Evolutionary conservation across 2,329 filamentous ascomycete species (phyloP), one percentile per base, ranked within the genome.

Genomic region (Alternaria incomplexa): DNA sequence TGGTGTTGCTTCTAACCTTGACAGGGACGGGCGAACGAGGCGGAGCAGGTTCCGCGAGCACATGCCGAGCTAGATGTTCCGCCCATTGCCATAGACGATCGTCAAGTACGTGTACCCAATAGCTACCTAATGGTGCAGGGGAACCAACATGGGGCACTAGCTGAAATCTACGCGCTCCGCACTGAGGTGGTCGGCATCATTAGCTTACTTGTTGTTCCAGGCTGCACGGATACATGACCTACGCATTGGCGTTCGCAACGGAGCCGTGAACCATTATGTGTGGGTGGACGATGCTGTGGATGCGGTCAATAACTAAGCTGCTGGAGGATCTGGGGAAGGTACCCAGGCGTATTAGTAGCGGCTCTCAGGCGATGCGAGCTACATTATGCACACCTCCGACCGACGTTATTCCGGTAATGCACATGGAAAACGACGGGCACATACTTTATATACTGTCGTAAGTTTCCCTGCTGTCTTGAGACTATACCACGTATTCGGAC

Each of bases 351-450:
- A 28, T 30, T 40, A 43, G 44, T 23, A n/a, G 51, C 44, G 58
- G 57, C 51, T 17, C 51, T 44, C 28, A 44, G 17, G 36, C 51
- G 12, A 40, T 47, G 55, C 59, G 48, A 61, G 47, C 22, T 54
- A 46, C 54, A 45, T 43, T 20, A 26, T 52, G 36, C 43, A 22
- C 28, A 54, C 28, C 22, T 25, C 23, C 8, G n/a, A 52, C 54
- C 59, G 59, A 57, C 57, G 23, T 62, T 50, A 23, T 20, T 45
- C 59, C 59, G 59, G 59, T 62, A 58, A 52, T 40, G 40, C 46
- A 46, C 23, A 8, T 32, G 28, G 28, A 56, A 46, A 46, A 44
- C 43, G 25, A 17, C 15, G 28, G 40, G 40, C 28, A 46, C 40
- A 56, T 45, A 23, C 17, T 23, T 13, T 10, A 46, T 25, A 56